Percentiles rank a stretch among this genome's conserved stretches.
phyloP scores from a whole-genome alignment of 441 rosid species.

The Macaranga tanarius region DNA sequence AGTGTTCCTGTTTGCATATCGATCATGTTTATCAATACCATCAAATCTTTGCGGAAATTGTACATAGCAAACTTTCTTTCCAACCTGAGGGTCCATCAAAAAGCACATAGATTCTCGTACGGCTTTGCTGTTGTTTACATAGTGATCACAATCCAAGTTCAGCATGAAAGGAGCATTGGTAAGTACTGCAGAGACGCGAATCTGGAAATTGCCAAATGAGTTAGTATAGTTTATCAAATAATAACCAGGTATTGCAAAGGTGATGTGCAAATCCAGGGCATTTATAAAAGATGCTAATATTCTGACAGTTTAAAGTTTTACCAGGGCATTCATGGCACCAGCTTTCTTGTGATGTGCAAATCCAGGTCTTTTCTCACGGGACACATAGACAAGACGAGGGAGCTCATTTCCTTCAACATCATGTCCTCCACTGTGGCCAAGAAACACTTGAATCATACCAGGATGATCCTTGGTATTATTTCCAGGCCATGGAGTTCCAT shows the following conservation, averaged over 20 bases:
- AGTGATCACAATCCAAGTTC: conserved; percentile 90
- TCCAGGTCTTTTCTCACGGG: conserved; percentile 95
- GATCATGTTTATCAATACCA: conserved; percentile 76
- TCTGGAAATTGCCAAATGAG: conserved; percentile 35
- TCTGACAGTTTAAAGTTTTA: conserved; percentile 23
- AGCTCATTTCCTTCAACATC: conserved; percentile 88
- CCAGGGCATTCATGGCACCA: conserved; percentile 93
- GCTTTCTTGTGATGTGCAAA: conserved; percentile 88
- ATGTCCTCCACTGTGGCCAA: conserved; percentile 77
- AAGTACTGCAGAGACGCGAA: conserved; percentile 85
- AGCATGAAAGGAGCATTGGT: conserved; percentile 89
- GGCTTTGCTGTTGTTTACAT: conserved; percentile 86
- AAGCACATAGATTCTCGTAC: conserved; percentile 93
- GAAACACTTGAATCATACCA: conserved; percentile 95
- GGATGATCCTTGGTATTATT: conserved; percentile 95
- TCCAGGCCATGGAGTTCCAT: conserved; percentile 99
- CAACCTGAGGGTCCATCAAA: conserved; percentile 83
- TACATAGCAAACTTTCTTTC: conserved; percentile 77
- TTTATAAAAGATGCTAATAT: conserved; percentile 14
- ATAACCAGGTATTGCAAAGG: background rate
- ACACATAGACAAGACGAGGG: conserved; percentile 82
- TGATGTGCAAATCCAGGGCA: no score
- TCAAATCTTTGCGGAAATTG: conserved; percentile 91
- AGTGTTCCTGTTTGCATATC: conserved; percentile 84
- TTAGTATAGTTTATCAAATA: background rate